Percentiles rank a stretch among this genome's conserved stretches.
Evolutionary conservation across 331 rosid genomes (phyloP).

Genomic region (Acacia concinna): DNA sequence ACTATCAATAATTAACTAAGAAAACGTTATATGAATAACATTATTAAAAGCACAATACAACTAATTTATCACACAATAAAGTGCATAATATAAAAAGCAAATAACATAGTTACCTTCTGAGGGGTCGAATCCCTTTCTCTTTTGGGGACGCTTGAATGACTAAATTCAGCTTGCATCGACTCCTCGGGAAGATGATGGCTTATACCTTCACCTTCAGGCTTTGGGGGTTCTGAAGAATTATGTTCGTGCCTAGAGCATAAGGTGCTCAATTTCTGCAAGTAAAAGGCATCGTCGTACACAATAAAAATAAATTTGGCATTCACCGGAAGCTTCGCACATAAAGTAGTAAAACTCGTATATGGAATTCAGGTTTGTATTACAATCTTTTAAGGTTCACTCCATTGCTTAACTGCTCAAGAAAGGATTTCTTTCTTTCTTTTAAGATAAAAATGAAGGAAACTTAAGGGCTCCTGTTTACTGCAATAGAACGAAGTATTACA

Average conservation of each 20-base stretch:
- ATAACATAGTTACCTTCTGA: conserved; percentile 47
- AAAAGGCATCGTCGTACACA: not conserved
- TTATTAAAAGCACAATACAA: conserved; percentile 1
- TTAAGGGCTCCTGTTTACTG: not conserved
- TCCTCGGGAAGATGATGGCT: conserved; percentile 61
- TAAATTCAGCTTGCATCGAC: conserved; percentile 48
- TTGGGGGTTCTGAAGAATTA: conserved; percentile 56
- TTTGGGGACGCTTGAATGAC: conserved; percentile 36
- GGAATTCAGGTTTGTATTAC: not conserved
- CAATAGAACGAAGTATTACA: not conserved
- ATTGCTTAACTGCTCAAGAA: not conserved
- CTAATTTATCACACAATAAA: not conserved
- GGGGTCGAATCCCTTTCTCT: conserved; percentile 45
- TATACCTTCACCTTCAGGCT: conserved; percentile 49
- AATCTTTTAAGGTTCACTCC: not conserved
- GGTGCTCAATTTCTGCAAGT: conserved; percentile 66
- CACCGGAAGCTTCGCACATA: no score
- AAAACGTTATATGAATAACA: not conserved
- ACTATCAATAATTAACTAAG: not conserved
- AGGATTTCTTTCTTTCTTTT: not conserved
- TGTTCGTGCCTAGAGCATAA: conserved; percentile 74
- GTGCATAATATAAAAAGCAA: not conserved
- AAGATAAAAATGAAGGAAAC: not conserved
- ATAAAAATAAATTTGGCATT: not conserved
- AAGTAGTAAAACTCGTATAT: conserved; percentile 11